A percentile compares a stretch with the other conserved stretches of the same genome.
These are phyloP conservation scores for Termitomyces sp. DNA, from an alignment of 768 basidiomycete genomes.

Conservation along the genomic window DNA sequence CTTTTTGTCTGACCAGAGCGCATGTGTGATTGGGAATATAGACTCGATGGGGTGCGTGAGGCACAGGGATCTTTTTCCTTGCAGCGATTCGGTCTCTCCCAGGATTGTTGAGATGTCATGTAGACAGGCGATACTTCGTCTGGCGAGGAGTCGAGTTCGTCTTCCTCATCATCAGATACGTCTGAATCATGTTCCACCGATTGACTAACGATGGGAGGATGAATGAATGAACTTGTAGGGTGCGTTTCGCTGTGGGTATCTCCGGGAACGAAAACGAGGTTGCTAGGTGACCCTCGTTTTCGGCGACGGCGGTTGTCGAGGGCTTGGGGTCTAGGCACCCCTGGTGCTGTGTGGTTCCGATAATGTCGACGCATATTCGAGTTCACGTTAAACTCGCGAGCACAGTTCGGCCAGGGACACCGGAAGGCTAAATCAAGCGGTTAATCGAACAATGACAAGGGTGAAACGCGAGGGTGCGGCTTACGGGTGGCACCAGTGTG, in stretches of 20 bases:
- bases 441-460: not conserved
- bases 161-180: conserved; percentile 21
- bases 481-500: conserved; percentile 68
- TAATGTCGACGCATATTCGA: conserved; percentile 83
- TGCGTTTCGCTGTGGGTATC: not conserved
- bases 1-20: conserved; percentile 14
- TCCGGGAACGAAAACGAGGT: conserved; percentile 14
- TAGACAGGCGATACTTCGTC: conserved; percentile 8
- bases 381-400: conserved; percentile 78
- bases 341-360: conserved; percentile 53
- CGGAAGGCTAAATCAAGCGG: conserved; percentile 44
- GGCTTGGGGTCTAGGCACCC: conserved; percentile 23
- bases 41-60: not conserved
- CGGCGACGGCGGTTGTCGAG: conserved; percentile 22
- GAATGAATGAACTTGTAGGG: conserved; percentile 2
- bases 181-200: conserved; percentile 25
- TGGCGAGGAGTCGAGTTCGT: conserved; percentile 18
- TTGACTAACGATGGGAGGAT: conserved; percentile 18
- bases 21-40: conserved; percentile 13
- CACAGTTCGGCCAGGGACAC: conserved; percentile 72
- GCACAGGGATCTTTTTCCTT: conserved; percentile 1
- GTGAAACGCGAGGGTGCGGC: conserved; percentile 18
- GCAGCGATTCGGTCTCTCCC: not conserved
- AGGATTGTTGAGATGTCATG: conserved; percentile 1
- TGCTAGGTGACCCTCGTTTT: conserved; percentile 17